Evolutionary conservation across 2,329 filamentous ascomycete species (phyloP).

Genomic region (Ophiostoma sp.): DNA sequence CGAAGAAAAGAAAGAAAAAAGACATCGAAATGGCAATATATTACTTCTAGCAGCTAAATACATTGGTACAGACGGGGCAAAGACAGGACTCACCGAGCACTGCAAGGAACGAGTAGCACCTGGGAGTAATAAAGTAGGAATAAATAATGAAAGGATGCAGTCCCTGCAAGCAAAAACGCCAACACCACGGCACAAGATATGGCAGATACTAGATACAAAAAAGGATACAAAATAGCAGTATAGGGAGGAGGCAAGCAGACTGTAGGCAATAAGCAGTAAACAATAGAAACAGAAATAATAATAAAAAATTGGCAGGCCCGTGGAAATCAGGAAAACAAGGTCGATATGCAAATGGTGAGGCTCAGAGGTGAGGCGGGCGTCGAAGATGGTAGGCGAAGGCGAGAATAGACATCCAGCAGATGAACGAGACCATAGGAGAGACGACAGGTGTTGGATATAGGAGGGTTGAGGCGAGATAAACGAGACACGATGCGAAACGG

Average conservation of each 20-base stretch:
- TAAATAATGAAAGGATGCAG: neutral
- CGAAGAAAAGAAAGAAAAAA: neutral
- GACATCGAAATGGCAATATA: neutral
- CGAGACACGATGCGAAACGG: neutral
- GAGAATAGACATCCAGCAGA: neutral
- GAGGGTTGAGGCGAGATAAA: too few species aligned
- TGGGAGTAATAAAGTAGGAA: neutral
- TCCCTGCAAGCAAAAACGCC: slow-evolving; percentile 1
- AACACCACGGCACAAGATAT: neutral
- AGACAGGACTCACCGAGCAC: too few species aligned
- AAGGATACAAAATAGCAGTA: neutral
- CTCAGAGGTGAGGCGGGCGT: neutral
- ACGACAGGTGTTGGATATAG: neutral
- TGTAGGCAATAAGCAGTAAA: neutral
- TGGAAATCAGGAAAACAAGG: neutral
- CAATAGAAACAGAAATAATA: neutral
- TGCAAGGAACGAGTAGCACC: too few species aligned
- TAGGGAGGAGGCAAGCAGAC: neutral
- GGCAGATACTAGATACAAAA: neutral
- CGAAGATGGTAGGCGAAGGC: neutral
- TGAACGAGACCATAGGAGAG: neutral
- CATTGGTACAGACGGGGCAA: too few species aligned
- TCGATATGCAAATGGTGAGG: neutral
- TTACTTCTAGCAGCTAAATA: too few species aligned
- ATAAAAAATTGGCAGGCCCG: neutral